phyloP scores from a whole-genome alignment of 2,329 filamentous ascomycete species.

The Hypomyces rosellus region DNA sequence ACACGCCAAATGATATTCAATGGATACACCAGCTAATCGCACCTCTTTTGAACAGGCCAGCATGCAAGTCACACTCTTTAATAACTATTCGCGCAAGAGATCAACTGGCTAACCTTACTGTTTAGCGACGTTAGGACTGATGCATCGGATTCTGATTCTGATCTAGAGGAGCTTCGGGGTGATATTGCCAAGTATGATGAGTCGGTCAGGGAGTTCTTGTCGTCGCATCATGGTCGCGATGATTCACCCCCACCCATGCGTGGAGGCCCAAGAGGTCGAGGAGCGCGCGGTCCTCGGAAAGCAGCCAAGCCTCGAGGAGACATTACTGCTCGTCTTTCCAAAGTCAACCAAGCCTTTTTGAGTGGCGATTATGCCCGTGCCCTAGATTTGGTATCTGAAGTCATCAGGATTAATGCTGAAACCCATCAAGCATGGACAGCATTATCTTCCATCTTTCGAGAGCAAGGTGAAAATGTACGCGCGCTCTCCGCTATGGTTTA shows the following conservation, averaged over 20 bases:
- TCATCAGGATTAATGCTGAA: constrained; percentile 63
- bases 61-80: background rate
- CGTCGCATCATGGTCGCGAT: constrained; percentile 27
- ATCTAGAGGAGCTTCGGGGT: constrained; percentile 37
- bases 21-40: background rate
- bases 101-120: background rate
- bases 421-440: constrained; percentile 60
- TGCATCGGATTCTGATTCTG: constrained; percentile 37
- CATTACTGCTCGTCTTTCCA: constrained; percentile 60
- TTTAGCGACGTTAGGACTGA: constrained; percentile 17
- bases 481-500: constrained; percentile 55
- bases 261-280: constrained; percentile 20
- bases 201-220: constrained; percentile 35
- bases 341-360: constrained; percentile 63
- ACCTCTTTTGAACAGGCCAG: background rate
- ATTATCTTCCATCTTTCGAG: constrained; percentile 54
- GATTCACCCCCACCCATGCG: constrained; percentile 15
- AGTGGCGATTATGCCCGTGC: constrained; percentile 55
- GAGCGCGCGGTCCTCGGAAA: constrained; percentile 45
- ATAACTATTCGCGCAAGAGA: background rate
- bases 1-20: background rate
- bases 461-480: constrained; percentile 51
- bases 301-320: constrained; percentile 63
- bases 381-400: constrained; percentile 51
- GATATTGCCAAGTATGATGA: constrained; percentile 39